phyloP scores from a whole-genome alignment of 2,329 filamentous ascomycete species.

The Colletotrichum sp. region DNA sequence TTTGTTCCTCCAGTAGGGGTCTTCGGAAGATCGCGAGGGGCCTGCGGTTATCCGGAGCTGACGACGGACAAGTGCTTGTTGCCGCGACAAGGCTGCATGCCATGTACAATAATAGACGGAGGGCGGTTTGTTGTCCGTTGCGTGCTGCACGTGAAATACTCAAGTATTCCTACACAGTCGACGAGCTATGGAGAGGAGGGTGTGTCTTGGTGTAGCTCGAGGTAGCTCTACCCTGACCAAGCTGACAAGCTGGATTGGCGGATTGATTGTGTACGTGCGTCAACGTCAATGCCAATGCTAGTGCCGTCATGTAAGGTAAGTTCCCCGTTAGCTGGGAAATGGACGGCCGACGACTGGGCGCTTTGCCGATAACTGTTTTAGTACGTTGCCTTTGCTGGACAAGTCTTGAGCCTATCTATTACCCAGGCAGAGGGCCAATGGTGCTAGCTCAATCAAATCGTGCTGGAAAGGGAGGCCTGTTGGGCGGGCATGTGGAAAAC shows the following conservation, averaged over 20 bases:
- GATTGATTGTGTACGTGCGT: not conserved
- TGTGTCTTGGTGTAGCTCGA: not conserved
- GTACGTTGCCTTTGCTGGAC: not conserved
- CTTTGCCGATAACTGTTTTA: not conserved
- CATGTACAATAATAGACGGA: not conserved
- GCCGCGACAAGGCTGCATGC: conserved; percentile 9
- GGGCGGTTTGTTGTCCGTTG: not conserved
- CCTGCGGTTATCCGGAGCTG: conserved; percentile 9
- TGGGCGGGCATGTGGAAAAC: not conserved
- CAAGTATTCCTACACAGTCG: not conserved
- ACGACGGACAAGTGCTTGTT: conserved; percentile 8
- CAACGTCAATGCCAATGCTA: conserved; percentile 11
- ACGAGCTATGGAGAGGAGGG: not conserved
- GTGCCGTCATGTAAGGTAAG: not conserved
- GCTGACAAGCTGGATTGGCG: not conserved
- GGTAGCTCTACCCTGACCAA: not conserved
- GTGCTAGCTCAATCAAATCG: not conserved
- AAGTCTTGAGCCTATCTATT: not conserved
- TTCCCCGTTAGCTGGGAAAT: not conserved
- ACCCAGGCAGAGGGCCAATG: not conserved
- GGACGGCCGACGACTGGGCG: not conserved
- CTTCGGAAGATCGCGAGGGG: conserved; percentile 2
- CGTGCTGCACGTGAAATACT: not conserved
- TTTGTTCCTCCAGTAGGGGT: conserved; percentile 12
- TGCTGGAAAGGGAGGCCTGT: not conserved